These are phyloP conservation scores for Tuctoria greenei DNA, from an alignment of 176 grass and related monocot genomes.

Conservation along the genomic window DNA sequence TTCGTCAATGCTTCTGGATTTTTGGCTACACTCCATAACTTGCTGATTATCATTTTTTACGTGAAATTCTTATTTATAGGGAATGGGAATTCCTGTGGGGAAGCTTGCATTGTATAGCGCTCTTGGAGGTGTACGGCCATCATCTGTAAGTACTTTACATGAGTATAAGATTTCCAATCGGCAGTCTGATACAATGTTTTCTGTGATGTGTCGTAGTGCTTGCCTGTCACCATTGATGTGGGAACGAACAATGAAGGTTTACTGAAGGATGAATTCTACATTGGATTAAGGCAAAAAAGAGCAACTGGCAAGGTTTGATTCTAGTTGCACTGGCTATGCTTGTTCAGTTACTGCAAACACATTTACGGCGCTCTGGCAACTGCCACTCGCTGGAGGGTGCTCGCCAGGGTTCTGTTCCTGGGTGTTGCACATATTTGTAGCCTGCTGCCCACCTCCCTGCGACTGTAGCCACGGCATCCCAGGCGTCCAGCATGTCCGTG, in stretches of 20 bases:
- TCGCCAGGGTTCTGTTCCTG: no score
- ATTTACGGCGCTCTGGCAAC: no score
- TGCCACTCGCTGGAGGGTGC: no score
- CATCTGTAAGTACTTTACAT: slow-evolving; percentile 49
- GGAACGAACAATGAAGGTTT: slow-evolving; percentile 90
- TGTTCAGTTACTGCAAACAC: neutral
- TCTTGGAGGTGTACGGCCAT: slow-evolving; percentile 80
- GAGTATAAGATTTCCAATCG: neutral
- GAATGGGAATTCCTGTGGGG: slow-evolving; percentile 95
- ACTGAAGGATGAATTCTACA: slow-evolving; percentile 91
- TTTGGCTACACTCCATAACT: neutral
- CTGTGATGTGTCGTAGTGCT: slow-evolving; percentile 46
- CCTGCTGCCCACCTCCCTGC: no score
- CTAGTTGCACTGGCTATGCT: neutral
- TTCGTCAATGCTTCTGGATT: neutral
- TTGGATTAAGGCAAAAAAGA: slow-evolving; percentile 72
- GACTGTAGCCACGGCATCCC: no score
- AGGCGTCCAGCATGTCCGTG: no score
- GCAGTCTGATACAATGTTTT: neutral
- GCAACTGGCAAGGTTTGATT: slow-evolving; percentile 68
- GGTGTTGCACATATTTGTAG: no score
- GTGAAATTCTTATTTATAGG: slow-evolving; percentile 38
- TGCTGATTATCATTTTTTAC: slow-evolving; percentile 13
- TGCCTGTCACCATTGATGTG: slow-evolving; percentile 92
- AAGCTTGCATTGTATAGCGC: slow-evolving; percentile 87